Base-by-base conservation (phyloP, 768 basidiomycete species). In the Mycena haematopus region DNA sequence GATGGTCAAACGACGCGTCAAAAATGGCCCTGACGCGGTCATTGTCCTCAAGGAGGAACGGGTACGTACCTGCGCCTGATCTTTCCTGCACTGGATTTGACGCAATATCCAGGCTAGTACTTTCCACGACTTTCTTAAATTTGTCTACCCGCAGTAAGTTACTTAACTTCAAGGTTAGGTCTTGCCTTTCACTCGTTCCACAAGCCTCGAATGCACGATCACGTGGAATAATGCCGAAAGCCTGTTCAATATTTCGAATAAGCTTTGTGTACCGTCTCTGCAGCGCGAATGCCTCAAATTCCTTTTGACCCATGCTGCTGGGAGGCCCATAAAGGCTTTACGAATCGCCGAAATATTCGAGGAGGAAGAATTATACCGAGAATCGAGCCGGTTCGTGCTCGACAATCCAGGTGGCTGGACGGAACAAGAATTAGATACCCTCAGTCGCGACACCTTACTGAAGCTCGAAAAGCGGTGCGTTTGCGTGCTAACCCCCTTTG, bases 181-280 rank as follows among this genome's bases (percentile, higher is more conserved):
- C 1, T 14, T 60, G 56, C 15, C 42, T 45, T 38, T 51, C 40
- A 63, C 45, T 21, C 53, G 36, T 51, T 38, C 51, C 62, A 10
- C 29, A 68, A 92, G 91, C 66, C 80, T 96, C 57, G 91, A 95
- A 66, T 96, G 95, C 76, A 92, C 92, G 10, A 95, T 96, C 56
- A 91, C 93, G 0, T 98, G 95, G 93, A 92, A 93, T 69, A 97
- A 97, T 73, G 96, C 94, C 27, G 94, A 93, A 69, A 89, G 90
- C 42, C 83, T 94, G 44, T 91, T 95, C 86, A 93, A 95, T 70
- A 90, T 96, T 22, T 88, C 93, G 2, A 88, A 92, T 75, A 96
- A 95, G 71, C 86, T 96, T 58, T 91, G 91, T 65, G 91, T 93
- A 6, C 88, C 92, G 2, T 79, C 90, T 3, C 80, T 97, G 42